Evolutionary conservation across 306 rosid genomes (phyloP).

Genomic region (Arachis stenosperma): DNA sequence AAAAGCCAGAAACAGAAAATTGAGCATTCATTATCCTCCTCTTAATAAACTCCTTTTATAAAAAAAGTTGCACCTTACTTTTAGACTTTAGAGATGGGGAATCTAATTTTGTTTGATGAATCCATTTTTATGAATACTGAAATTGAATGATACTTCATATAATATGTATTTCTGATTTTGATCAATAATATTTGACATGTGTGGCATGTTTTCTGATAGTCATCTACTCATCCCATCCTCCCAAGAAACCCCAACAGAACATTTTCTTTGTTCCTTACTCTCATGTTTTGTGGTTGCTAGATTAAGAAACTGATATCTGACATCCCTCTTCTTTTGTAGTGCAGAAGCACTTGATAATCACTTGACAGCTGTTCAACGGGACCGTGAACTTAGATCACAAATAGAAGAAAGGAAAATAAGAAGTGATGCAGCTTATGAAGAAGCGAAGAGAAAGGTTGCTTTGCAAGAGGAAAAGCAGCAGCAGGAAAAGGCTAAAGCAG

Average conservation of each 20-base stretch:
- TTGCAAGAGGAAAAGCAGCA: constrained; percentile 75
- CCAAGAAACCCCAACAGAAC: too few species aligned
- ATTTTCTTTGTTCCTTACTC: not conserved
- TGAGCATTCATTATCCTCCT: not conserved
- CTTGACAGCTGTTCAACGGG: constrained; percentile 80
- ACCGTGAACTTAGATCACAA: constrained; percentile 83
- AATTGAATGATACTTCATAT: constrained; percentile 22
- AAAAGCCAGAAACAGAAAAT: not conserved
- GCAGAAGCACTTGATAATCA: constrained; percentile 93
- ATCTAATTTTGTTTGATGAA: constrained; percentile 34
- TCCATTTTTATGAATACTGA: constrained; percentile 29
- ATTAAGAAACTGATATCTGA: constrained; percentile 36
- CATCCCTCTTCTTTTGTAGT: constrained; percentile 50
- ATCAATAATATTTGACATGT: constrained; percentile 15
- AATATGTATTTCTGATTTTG: constrained; percentile 29
- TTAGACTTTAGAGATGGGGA: constrained; percentile 14
- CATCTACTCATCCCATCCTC: not conserved
- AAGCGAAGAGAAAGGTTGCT: constrained; percentile 85
- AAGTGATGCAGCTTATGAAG: constrained; percentile 88
- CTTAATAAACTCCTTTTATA: too few species aligned
- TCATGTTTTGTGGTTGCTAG: constrained; percentile 18
- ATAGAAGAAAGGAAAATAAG: constrained; percentile 90
- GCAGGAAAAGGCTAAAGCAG: constrained; percentile 84
- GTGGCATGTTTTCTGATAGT: constrained; percentile 20
- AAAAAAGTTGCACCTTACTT: not conserved